Evolutionary conservation across 2,329 filamentous ascomycete genomes (phyloP), one percentile per base, ranked within the genome.

Genomic region (Verticillium nubilum): DNA sequence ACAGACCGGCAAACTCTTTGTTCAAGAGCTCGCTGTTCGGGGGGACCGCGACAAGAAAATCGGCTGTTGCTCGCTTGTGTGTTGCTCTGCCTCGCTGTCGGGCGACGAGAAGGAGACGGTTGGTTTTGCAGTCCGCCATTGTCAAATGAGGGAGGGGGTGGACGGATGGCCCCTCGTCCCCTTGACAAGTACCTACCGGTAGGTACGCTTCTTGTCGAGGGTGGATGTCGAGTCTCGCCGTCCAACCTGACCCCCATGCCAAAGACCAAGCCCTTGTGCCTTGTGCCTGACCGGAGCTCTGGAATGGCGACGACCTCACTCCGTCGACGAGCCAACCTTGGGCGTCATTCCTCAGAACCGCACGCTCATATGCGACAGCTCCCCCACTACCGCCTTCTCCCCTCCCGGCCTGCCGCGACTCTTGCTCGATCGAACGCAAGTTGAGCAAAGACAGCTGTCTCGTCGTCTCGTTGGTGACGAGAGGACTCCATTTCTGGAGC

Each of bases 251-350:
- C 4, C 6, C 37, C 37, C 37, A 25, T 47, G 19, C 42, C 19
- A 47, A 9, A 23, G n/a, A 13, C 42, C 42, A 47, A 47, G 42
- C 42, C 42, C 42, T 47, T 15, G 42, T 47, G 42, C 42, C 42
- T 47, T 47, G 42, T 47, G 10, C 42, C 35, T 13, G 42, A 23
- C 9, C 57, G 17, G 23, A 10, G 26, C 54, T 53, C 59, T 63
- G 61, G 61, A 63, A 63, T 63, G 61, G 54, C 57, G 60, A 56
- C 53, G 57, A 47, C 60, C 58, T 62, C 59, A 55, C 55, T 54
- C 53, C 57, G 61, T 63, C 52, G 19, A 60, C 61, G 56, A 52
- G 61, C 37, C 60, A 56, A 63, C 61, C 37, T 56, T 53, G 55
- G 42, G 59, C 52, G n/a, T 52, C 60, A 63, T 63, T 63, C 61